These are phyloP conservation scores for Diaporthe sp. DNA, from an alignment of 2,329 filamentous ascomycete genomes.

Conservation along the genomic window DNA sequence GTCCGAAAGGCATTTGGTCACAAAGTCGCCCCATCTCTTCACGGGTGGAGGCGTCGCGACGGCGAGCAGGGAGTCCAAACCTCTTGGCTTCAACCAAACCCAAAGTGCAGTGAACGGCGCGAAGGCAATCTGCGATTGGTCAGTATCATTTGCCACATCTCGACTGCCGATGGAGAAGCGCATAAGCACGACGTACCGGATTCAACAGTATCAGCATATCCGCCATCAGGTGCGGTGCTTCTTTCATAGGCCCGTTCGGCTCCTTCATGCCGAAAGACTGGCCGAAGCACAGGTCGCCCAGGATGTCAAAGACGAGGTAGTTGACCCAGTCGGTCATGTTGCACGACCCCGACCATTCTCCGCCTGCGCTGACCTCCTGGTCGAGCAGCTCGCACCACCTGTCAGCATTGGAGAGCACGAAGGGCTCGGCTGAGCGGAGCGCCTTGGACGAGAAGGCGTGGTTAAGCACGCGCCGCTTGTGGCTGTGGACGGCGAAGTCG, in stretches of 20 bases:
- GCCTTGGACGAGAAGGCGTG: conserved; percentile 59
- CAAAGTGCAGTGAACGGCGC: conserved; percentile 44
- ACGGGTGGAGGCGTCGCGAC: conserved; percentile 42
- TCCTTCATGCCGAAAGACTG: conserved; percentile 42
- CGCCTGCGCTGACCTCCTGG: conserved; percentile 37
- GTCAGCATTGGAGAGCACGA: conserved; percentile 38
- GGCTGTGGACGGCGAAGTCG: conserved; percentile 56
- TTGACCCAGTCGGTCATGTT: conserved; percentile 38
- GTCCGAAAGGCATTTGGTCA: conserved; percentile 43
- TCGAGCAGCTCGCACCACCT: conserved; percentile 36
- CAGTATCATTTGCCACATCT: not conserved
- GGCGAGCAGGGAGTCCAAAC: conserved; percentile 44
- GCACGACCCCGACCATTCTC: conserved; percentile 22
- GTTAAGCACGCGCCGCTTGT: conserved; percentile 58
- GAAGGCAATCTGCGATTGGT: conserved; percentile 42
- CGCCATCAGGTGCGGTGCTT: conserved; percentile 34
- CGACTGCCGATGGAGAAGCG: not conserved
- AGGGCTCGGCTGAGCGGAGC: conserved; percentile 56
- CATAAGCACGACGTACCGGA: conserved; percentile 27
- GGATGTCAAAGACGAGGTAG: conserved; percentile 40
- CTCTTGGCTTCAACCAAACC: conserved; percentile 46
- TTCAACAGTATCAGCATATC: conserved; percentile 42
- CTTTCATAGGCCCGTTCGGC: conserved; percentile 36
- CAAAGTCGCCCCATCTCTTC: conserved; percentile 43
- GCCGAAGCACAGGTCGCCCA: conserved; percentile 43